Evolutionary conservation across 495 filamentous ascomycete genomes (phyloP).

Genomic region (Chaetomium tenue): DNA sequence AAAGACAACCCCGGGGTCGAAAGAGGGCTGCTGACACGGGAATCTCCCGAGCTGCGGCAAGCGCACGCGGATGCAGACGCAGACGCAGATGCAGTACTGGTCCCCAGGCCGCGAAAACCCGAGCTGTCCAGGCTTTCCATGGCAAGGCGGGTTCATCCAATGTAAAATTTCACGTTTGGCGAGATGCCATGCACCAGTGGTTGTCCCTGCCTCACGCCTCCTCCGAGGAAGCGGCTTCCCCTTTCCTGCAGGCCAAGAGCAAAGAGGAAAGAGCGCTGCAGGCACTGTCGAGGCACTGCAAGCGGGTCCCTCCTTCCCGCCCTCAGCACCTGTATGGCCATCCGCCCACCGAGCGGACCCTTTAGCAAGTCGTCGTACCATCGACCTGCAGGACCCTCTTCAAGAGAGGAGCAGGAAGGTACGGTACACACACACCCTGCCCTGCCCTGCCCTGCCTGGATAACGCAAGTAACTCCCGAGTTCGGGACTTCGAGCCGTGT

Average conservation of each 20-base stretch:
- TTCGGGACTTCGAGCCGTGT: constrained; percentile 28
- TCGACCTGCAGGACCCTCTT: constrained; percentile 9
- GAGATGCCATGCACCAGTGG: not conserved
- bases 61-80: constrained; percentile 7
- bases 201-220: constrained; percentile 7
- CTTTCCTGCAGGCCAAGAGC: constrained; percentile 12
- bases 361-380: constrained; percentile 11
- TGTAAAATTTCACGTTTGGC: constrained; percentile 5
- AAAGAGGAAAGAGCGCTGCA: constrained; percentile 14
- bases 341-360: constrained; percentile 1
- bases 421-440: not conserved
- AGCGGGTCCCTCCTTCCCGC: constrained; percentile 9
- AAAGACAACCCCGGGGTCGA: not conserved
- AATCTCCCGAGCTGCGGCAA: not conserved
- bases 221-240: not conserved
- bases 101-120: constrained; percentile 11
- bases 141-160: not conserved
- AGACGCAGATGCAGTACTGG: not conserved
- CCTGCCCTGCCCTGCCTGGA: not conserved
- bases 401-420: not conserved
- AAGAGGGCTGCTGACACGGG: constrained; percentile 17
- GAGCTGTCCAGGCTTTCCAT: constrained; percentile 2
- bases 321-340: not conserved
- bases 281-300: constrained; percentile 21
- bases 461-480: constrained; percentile 8